Evolutionary conservation across 2,329 filamentous ascomycete genomes (phyloP).

Genomic region (Fusarium palustre): DNA sequence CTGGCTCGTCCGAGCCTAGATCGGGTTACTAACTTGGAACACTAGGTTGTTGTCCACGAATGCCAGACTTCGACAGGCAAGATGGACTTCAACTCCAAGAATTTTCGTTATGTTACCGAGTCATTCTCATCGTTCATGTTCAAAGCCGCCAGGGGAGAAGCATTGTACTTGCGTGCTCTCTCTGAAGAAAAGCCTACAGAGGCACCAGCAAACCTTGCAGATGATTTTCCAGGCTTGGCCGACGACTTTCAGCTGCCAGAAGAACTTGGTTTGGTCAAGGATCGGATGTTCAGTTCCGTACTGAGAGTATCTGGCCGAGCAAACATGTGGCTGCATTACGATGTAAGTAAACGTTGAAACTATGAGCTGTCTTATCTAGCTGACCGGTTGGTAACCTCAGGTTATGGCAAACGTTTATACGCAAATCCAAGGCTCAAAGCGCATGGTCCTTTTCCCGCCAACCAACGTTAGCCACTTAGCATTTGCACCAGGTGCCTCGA

Average conservation of each 20-base stretch:
- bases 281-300: slow-evolving; percentile 81
- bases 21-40: slow-evolving; percentile 11
- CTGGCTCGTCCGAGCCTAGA: background rate
- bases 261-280: slow-evolving; percentile 66
- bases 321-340: slow-evolving; percentile 92
- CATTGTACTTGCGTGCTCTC: slow-evolving; percentile 82
- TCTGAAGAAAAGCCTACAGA: slow-evolving; percentile 76
- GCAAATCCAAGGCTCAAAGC: slow-evolving; percentile 80
- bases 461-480: slow-evolving; percentile 75
- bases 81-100: slow-evolving; percentile 87
- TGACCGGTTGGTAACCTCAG: slow-evolving; percentile 52
- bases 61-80: slow-evolving; percentile 63
- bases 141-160: slow-evolving; percentile 67
- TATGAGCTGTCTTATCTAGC: background rate
- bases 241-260: slow-evolving; percentile 76
- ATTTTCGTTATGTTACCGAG: slow-evolving; percentile 80
- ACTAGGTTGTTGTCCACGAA: slow-evolving; percentile 79
- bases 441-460: slow-evolving; percentile 82
- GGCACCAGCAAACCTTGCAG: slow-evolving; percentile 73
- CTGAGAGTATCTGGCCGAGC: slow-evolving; percentile 83
- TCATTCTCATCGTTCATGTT: slow-evolving; percentile 75
- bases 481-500: slow-evolving; percentile 82
- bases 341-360: slow-evolving; percentile 62
- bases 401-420: slow-evolving; percentile 90
- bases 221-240: slow-evolving; percentile 78